Conservation (phyloP, 306 rosid genomes). For the Quercus variabilis region DNA sequence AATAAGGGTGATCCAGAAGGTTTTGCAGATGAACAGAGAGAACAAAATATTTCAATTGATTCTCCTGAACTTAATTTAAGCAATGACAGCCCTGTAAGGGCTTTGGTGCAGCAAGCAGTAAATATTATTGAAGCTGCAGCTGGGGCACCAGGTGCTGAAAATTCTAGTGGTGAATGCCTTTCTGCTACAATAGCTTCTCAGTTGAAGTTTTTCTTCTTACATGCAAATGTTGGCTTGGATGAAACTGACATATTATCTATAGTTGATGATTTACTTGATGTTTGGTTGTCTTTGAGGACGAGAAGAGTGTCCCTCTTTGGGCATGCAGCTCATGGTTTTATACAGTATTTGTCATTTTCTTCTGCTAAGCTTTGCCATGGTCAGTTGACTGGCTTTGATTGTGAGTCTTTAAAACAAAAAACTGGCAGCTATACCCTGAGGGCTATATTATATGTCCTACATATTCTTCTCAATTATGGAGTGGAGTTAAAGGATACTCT, state of each 20-base stretch:
- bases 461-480: conserved; percentile 92
- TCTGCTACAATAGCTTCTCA: conserved; percentile 66
- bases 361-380: conserved; percentile 48
- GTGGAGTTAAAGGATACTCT: conserved; percentile 78
- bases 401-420: conserved; percentile 62
- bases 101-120: conserved; percentile 48
- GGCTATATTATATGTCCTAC: conserved; percentile 82
- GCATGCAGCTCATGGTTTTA: conserved; percentile 80
- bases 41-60: conserved; percentile 36
- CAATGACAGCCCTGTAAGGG: conserved; percentile 35
- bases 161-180: conserved; percentile 64
- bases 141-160: conserved; percentile 70
- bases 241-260: conserved; percentile 42
- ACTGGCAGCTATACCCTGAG: conserved; percentile 73
- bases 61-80: conserved; percentile 36
- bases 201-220: conserved; percentile 53
- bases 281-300: conserved; percentile 90
- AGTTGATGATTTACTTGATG: conserved; percentile 56
- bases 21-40: conserved; percentile 45
- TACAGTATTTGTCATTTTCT: conserved; percentile 74
- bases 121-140: conserved; percentile 77
- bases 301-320: conserved; percentile 92
- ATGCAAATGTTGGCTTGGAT: conserved; percentile 45
- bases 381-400: conserved; percentile 50
- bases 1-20: conserved; percentile 35